Evolutionary conservation across 1,284 basidiomycete species (phyloP), one percentile per base, ranked within the genome.

Genomic region (Ceratobasidium sp.): DNA sequence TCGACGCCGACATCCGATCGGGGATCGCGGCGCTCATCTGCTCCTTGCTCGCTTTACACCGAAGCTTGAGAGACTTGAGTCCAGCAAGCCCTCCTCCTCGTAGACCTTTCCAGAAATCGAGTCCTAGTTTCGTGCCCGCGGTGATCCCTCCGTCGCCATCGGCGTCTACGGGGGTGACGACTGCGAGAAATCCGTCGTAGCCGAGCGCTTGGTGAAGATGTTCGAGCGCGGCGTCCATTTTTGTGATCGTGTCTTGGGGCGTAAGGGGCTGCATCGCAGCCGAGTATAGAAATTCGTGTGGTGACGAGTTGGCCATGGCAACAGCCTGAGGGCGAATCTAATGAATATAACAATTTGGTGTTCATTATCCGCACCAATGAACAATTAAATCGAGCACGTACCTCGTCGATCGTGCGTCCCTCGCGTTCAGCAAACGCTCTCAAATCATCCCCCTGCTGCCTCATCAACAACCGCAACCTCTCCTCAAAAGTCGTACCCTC

Each of bases 51-150:
- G 65, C 56, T 47, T 75, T 75, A 50, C 65, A 69, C 24, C 67
- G 51, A 8, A 69, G 59, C 44, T 75, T 75, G 59, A 75, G 67
- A 11, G 64, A 54, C 31, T 75, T 75, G 66, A 75, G 65, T 27
- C 74, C 74, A 17, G 56, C 67, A 8, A 69, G 33, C 6, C 74
- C 74, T 45, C 74, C 74, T 15, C 59, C 64, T 27, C 67, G 66
- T 8, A 75, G 65, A 19, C 65, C 66, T 54, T 75, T 69, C 74
- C 74, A 75, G 31, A 75, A 75, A 45, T 67, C 65, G 15, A 69
- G 59, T 41, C 74, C 74, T n/a, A 75, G 5, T 51, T 75, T 75
- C n/a, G 65, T 75, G n/a, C 74, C 74, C 24, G 65, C 74, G 11
- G 67, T 71, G 48, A 75, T 69, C 15, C 74, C 67, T 15, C 60